These are phyloP conservation scores for Testicularia cyperi DNA, from an alignment of 1,284 basidiomycete genomes.

Conservation along the genomic window DNA sequence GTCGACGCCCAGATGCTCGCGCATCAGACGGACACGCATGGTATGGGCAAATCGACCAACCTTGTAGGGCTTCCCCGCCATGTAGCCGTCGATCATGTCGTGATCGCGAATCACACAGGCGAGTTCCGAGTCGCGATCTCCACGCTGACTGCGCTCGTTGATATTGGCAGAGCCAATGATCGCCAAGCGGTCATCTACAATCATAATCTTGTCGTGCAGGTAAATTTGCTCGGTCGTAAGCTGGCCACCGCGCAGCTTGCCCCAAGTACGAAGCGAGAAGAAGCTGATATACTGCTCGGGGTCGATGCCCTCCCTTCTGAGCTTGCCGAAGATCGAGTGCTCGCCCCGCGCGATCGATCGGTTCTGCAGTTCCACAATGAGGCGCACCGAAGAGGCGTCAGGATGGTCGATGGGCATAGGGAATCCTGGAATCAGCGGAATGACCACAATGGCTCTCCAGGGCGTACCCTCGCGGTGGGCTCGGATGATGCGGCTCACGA, in stretches of 20 bases:
- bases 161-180: conserved; percentile 99
- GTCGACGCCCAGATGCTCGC: conserved; percentile 92
- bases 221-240: conserved; percentile 80
- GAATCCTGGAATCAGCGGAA: conserved; percentile 91
- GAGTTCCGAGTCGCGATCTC: conserved; percentile 94
- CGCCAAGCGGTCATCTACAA: conserved; percentile 93
- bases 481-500: conserved; percentile 86
- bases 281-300: conserved; percentile 90
- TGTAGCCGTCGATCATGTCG: conserved; percentile 85
- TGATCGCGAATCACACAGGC: conserved; percentile 91
- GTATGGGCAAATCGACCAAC: conserved; percentile 96
- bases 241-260: conserved; percentile 78
- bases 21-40: conserved; percentile 88
- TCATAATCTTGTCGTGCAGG: conserved; percentile 68
- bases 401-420: conserved; percentile 88
- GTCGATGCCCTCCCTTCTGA: conserved; percentile 79
- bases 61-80: conserved; percentile 92
- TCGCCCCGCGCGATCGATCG: conserved; percentile 87
- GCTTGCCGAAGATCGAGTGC: conserved; percentile 83
- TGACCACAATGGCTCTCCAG: conserved; percentile 91
- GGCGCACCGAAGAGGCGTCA: conserved; percentile 81
- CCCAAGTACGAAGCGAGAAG: conserved; percentile 91
- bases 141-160: conserved; percentile 92
- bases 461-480: conserved; percentile 78
- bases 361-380: conserved; percentile 63